phyloP scores from a whole-genome alignment of 495 filamentous ascomycete genomes.

The Penicillium malachiteum region DNA sequence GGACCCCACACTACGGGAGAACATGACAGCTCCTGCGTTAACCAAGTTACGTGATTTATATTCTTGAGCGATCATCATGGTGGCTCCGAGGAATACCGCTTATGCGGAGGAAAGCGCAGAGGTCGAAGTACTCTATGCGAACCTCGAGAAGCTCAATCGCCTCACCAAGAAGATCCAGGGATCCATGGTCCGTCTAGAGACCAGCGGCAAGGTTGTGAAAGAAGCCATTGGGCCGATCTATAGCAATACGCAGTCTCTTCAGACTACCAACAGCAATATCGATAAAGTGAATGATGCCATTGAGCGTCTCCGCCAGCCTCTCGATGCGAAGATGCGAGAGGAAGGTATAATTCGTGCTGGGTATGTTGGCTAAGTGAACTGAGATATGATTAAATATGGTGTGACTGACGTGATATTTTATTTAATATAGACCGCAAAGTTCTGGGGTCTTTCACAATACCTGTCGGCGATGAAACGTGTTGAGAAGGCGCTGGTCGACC shows the following conservation, averaged over 20 bases:
- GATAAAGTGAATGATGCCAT: conserved; percentile 83
- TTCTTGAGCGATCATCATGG: conserved; percentile 38
- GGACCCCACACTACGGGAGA: conserved; percentile 19
- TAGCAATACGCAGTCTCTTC: conserved; percentile 85
- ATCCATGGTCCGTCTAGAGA: conserved; percentile 79
- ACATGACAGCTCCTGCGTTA: conserved; percentile 30
- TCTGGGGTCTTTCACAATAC: conserved; percentile 76
- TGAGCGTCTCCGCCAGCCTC: conserved; percentile 80
- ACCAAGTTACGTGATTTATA: conserved; percentile 8
- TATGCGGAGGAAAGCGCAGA: conserved; percentile 71
- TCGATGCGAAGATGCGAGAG: conserved; percentile 83
- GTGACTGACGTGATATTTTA: neutral
- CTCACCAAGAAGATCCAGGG: conserved; percentile 93
- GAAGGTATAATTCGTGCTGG: conserved; percentile 87
- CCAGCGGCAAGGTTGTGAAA: conserved; percentile 82
- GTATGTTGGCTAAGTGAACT: conserved; percentile 35
- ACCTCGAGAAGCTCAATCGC: conserved; percentile 62
- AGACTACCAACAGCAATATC: conserved; percentile 83
- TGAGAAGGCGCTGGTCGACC: conserved; percentile 73
- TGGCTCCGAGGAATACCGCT: conserved; percentile 50
- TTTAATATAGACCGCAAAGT: conserved; percentile 62
- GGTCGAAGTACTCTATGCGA: conserved; percentile 66
- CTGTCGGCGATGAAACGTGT: conserved; percentile 85
- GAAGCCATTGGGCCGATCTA: conserved; percentile 91
- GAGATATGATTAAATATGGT: neutral